Evolutionary conservation across 169 alveolate species (phyloP), one percentile per base, ranked within the genome.

Genomic region (Cryptosporidium bovis): DNA sequence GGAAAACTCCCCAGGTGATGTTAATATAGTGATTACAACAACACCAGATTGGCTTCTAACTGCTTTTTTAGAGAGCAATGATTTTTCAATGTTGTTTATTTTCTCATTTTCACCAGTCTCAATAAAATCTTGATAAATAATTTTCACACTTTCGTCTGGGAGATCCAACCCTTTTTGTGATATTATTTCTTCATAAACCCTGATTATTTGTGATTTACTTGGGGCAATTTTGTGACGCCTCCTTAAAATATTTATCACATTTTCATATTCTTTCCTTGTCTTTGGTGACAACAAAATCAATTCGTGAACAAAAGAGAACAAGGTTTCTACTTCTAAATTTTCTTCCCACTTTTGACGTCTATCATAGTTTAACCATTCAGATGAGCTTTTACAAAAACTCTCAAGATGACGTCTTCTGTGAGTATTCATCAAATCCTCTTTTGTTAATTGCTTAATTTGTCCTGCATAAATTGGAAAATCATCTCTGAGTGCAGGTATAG

Each of bases 1-100:
- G 60, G 97, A 93, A 91, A 96, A 96, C 50, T 91, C 90, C 3
- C 98, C 98, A 0, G 99, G 99, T 0, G 97, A 95, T 5, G 99
- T 96, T 83, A 96, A 84, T n/a, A 96, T 95, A 16, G 99, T 96
- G 51, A 96, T 94, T 33, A 96, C 99, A 64, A 94, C 93, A 27
- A 96, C 99, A 34, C 98, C 98, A 44, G 97, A 91, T 71, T 93
- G 95, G 10, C 97, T 93, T 15, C 97, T 94, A 44, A 91, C 95
- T 12, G 97, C 95, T 66, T 95, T 95, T 40, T 77, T 77, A 13
- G 71, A 77, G 27, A 77, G 48, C 18, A 77, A 44, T 7, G 77
- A 10, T 62, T 77, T 77, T 36, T 77, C 87, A n/a, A 77, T n/a
- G 36, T 48, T 48, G n/a, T 18, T 60, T 40, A 34, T 60, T 20